A percentile compares a stretch with the other conserved stretches of the same genome.
phyloP scores from a whole-genome alignment of 1,139 yeast genomes.

The Hansenula sp. region DNA sequence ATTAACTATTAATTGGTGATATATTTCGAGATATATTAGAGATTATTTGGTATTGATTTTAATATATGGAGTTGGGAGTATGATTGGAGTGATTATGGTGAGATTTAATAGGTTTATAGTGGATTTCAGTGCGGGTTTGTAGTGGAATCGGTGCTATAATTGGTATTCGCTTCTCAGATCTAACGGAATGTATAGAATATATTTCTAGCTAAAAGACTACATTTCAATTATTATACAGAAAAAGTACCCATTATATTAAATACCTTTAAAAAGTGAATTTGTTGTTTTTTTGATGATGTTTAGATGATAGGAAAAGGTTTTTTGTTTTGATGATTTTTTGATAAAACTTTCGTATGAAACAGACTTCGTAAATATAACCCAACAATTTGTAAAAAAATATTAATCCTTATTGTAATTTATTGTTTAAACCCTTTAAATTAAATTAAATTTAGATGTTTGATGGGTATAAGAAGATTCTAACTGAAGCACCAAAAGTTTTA shows the following conservation, averaged over 20 bases:
- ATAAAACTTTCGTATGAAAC: neutral
- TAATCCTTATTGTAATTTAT: neutral
- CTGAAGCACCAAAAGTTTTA: conserved; percentile 99
- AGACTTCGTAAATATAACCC: conserved; percentile 1
- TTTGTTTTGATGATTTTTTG: no score
- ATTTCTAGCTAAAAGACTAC: neutral
- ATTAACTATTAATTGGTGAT: no score
- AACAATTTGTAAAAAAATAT: neutral
- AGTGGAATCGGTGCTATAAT: no score
- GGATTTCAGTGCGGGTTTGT: no score
- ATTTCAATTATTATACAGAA: conserved; percentile 1
- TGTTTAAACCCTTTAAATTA: neutral
- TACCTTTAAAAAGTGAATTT: neutral
- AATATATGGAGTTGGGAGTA: no score
- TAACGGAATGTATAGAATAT: no score
- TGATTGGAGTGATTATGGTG: no score
- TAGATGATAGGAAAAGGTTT: neutral
- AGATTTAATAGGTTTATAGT: no score
- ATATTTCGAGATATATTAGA: no score
- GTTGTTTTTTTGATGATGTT: neutral
- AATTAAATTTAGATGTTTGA: conserved; percentile 78
- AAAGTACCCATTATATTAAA: conserved; percentile 3
- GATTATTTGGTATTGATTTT: no score
- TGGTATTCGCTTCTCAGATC: no score
- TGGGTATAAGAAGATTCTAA: conserved; percentile 99